Evolutionary conservation across 306 rosid genomes (phyloP), one percentile per base, ranked within the genome.

Genomic region (Arachis stenosperma): DNA sequence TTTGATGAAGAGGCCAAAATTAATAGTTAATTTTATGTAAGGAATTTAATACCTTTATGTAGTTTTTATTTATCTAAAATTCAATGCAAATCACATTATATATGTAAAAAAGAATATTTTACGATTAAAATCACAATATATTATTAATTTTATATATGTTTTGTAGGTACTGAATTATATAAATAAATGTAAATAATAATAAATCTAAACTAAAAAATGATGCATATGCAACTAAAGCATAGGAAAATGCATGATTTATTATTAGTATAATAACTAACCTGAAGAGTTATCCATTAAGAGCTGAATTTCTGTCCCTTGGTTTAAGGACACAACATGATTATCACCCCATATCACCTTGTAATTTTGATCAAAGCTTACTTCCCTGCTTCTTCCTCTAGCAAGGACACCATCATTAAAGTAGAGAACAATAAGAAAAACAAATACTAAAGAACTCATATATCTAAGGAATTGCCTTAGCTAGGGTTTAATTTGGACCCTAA

Each of bases 261-360:
- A 10, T 9, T 10, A 54, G n/a, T 40, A 14, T 4, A 48, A 48
- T 48, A 3, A 9, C 2, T 79, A 67, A 88, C 92, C 88, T 37
- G 92, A 78, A 40, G 77, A 65, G 3, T 12, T 40, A 69, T 85
- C 92, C 88, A 88, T 62, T 47, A 73, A 73, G 71, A 88, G 89
- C 73, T 83, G 83, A 69, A 88, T 71, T 71, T 81, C 60, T 43
- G 40, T 79, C 11, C 83, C 89, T 73, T 73, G 84, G 52, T 85
- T 61, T 41, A 71, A 14, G 69, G 39, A 13, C 57, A 70, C 72
- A 60, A 79, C 83, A 75, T 76, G 81, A 81, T 55, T 70, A n/a
- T 2, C 76, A 15, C 88, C 92, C 86, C 85, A 88, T 3, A 69
- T 73, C 37, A 83, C 81, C 5, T 76, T 7, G 68, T 82, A 85